Percentiles rank a stretch among this genome's conserved stretches.
Evolutionary conservation across 306 rosid genomes (phyloP).

Genomic region (Pyrus bretschneideri): DNA sequence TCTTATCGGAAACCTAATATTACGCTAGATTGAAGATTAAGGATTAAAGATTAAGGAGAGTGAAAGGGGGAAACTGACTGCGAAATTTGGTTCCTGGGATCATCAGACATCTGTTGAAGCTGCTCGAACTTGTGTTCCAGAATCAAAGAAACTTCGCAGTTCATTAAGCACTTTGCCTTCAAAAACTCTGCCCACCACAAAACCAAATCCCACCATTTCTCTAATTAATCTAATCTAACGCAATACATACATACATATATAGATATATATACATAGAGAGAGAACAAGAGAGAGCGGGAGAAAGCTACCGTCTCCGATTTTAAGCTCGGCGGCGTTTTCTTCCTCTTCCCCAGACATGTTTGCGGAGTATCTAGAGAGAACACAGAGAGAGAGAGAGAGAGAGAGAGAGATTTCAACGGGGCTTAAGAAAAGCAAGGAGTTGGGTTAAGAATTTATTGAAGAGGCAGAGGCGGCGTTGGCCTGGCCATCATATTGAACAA

Average conservation of each 20-base stretch:
- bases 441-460: too few species aligned
- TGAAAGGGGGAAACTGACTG: conserved; percentile 45
- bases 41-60: background rate
- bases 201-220: background rate
- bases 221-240: too few species aligned
- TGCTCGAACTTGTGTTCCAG: conserved; percentile 95
- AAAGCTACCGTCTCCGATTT: conserved; percentile 83
- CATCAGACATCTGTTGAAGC: conserved; percentile 91
- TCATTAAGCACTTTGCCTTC: conserved; percentile 96
- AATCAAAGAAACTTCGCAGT: conserved; percentile 90
- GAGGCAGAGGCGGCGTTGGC: too few species aligned
- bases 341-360: conserved; percentile 90
- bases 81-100: conserved; percentile 83
- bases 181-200: conserved; percentile 52
- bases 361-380: background rate
- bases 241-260: background rate
- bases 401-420: too few species aligned
- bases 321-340: conserved; percentile 94
- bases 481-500: too few species aligned
- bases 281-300: background rate
- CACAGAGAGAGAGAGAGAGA: background rate
- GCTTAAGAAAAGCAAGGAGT: too few species aligned
- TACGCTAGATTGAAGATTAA: too few species aligned
- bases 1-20: too few species aligned
- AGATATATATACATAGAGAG: background rate